Conservation (phyloP, 352 stramenopile species). For the Pythium myriotylum region DNA sequence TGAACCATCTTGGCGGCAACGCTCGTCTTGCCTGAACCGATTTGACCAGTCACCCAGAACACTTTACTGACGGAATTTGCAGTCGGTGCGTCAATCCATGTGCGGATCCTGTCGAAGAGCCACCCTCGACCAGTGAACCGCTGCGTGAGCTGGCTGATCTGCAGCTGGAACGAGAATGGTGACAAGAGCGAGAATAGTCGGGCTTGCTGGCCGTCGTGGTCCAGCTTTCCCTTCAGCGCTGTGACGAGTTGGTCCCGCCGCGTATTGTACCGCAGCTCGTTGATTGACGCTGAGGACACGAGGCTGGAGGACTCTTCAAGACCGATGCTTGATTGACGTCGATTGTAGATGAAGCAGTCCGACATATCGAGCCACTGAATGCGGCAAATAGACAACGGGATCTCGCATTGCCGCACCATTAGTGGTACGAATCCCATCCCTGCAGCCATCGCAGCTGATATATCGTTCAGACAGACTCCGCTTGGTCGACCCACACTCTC, state of each 20-base stretch:
- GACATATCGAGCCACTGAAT: conserved; percentile 84
- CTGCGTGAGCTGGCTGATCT: conserved; percentile 73
- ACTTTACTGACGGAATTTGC: conserved; percentile 33
- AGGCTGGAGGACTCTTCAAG: conserved; percentile 9
- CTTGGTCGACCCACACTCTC: conserved; percentile 68
- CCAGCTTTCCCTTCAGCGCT: conserved; percentile 59
- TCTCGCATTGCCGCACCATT: conserved; percentile 74
- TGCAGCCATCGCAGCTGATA: conserved; percentile 68
- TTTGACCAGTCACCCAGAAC: conserved; percentile 76
- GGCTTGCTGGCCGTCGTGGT: conserved; percentile 75
- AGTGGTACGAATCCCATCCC: conserved; percentile 73
- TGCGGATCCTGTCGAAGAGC: conserved; percentile 51
- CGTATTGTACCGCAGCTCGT: conserved; percentile 52
- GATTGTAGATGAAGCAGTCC: conserved; percentile 60
- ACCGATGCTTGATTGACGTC: background rate
- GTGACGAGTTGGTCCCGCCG: conserved; percentile 57
- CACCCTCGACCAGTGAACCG: conserved; percentile 64
- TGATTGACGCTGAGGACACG: conserved; percentile 34
- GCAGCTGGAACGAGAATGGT: conserved; percentile 71
- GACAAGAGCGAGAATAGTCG: conserved; percentile 66
- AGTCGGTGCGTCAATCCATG: conserved; percentile 44
- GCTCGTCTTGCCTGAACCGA: conserved; percentile 69
- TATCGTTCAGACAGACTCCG: conserved; percentile 73
- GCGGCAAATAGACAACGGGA: conserved; percentile 77
- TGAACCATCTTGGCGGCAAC: conserved; percentile 70